Percentiles rank a stretch among this genome's conserved stretches.
Conservation (phyloP, 2,329 filamentous ascomycete species). For the Pseudogymnoascus sp. region DNA sequence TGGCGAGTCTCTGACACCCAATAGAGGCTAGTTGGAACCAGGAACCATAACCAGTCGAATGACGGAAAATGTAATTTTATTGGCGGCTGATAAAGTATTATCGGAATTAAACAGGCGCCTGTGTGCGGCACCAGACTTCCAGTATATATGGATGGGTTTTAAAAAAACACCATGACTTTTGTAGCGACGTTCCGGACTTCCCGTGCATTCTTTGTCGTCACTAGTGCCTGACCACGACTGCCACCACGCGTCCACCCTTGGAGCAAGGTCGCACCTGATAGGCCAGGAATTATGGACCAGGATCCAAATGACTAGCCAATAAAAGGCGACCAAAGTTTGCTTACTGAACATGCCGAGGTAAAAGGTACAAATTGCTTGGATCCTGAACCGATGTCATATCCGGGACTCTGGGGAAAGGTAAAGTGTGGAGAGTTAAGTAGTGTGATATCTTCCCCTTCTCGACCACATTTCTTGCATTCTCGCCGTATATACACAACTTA, state of each 20-base stretch:
- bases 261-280: not conserved
- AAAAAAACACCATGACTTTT: not conserved
- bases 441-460: not conserved
- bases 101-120: not conserved
- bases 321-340: not conserved
- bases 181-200: not conserved
- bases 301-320: not conserved
- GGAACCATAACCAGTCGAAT: not conserved
- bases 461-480: not conserved
- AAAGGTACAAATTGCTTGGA: not conserved
- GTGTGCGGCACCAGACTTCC: not conserved
- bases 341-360: not conserved
- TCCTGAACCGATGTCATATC: constrained; percentile 5
- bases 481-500: constrained; percentile 1
- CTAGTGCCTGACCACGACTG: not conserved
- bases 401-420: not conserved
- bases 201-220: not conserved
- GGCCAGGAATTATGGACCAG: not conserved
- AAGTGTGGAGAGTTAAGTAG: constrained; percentile 5
- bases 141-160: not conserved
- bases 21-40: not conserved
- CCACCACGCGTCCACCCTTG: not conserved
- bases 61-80: not conserved
- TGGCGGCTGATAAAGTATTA: not conserved
- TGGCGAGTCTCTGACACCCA: not conserved